These are phyloP conservation scores for Hypoxylon sp. DNA, from an alignment of 2,329 filamentous ascomycete species.

Conservation along the genomic window DNA sequence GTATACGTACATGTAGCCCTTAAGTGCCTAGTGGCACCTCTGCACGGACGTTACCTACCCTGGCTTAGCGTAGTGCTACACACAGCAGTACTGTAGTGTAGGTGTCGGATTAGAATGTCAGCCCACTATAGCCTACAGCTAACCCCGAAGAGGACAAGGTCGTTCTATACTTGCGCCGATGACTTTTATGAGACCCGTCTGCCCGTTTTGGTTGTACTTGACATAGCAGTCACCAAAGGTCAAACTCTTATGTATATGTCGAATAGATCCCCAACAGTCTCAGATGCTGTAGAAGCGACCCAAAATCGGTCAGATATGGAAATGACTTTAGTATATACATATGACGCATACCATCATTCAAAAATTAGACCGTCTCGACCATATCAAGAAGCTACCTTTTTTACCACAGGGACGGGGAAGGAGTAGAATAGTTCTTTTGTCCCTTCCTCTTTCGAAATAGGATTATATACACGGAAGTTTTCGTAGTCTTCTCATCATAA, in stretches of 20 bases:
- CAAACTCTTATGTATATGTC: neutral
- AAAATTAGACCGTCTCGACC: neutral
- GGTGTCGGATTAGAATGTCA: slow-evolving; percentile 10
- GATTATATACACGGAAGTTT: slow-evolving; percentile 30
- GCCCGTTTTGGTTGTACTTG: neutral
- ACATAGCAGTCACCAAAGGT: neutral
- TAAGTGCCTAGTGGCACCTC: no score
- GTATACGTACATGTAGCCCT: no score
- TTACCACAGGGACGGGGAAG: neutral
- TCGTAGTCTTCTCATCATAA: slow-evolving; percentile 30
- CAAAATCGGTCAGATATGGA: neutral
- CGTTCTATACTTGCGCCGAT: slow-evolving; percentile 15
- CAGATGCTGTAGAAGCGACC: neutral
- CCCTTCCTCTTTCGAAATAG: slow-evolving; percentile 8
- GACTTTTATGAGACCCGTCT: slow-evolving; percentile 21
- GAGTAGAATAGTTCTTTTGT: slow-evolving; percentile 27
- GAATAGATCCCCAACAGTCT: neutral
- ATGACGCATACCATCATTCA: slow-evolving; percentile 19
- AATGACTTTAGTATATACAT: slow-evolving; percentile 1
- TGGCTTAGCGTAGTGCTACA: no score
- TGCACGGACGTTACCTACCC: no score
- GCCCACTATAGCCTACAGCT: neutral
- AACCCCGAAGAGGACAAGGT: slow-evolving; percentile 15
- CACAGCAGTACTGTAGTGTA: no score
- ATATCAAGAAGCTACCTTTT: slow-evolving; percentile 13